Percentiles rank a stretch among this genome's conserved stretches.
Conservation (phyloP, 2,329 filamentous ascomycete species). For the Ramularia endophylla region DNA sequence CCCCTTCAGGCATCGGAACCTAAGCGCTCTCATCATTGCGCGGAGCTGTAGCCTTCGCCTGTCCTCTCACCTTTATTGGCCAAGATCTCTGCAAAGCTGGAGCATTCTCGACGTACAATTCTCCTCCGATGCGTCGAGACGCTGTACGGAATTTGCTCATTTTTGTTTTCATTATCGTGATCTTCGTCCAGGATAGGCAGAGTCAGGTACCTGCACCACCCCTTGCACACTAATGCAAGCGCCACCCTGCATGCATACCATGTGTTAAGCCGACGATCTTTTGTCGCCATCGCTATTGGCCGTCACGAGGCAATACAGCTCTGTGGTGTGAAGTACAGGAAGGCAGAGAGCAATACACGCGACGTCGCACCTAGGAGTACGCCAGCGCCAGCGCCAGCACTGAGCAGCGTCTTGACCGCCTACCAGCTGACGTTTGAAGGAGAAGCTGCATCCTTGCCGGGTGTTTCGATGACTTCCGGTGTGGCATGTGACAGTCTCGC, state of each 20-base stretch:
- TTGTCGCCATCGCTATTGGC: conserved; percentile 8
- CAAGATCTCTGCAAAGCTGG: too few species aligned
- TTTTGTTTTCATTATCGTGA: too few species aligned
- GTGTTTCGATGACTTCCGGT: conserved; percentile 11
- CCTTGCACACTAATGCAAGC: background rate
- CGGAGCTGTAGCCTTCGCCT: too few species aligned
- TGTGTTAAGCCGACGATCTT: conserved; percentile 18
- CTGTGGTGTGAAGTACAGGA: conserved; percentile 15
- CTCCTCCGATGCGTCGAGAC: too few species aligned
- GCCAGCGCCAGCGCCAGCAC: too few species aligned
- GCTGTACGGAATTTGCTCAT: too few species aligned
- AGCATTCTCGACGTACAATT: too few species aligned
- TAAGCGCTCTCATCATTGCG: too few species aligned
- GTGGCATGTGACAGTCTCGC: conserved; percentile 10
- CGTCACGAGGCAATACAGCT: conserved; percentile 5
- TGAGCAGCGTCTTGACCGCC: conserved; percentile 10
- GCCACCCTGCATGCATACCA: conserved; percentile 15
- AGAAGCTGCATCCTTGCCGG: conserved; percentile 15
- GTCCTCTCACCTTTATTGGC: too few species aligned
- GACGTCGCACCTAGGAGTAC: conserved; percentile 10
- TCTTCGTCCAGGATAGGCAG: too few species aligned
- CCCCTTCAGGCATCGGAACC: too few species aligned
- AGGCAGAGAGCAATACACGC: conserved; percentile 9
- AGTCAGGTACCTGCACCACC: background rate
- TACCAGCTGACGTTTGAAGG: conserved; percentile 14